These are phyloP conservation scores for Pseudocercospora macadamiae DNA, from an alignment of 2,329 filamentous ascomycete genomes.

Conservation along the genomic window DNA sequence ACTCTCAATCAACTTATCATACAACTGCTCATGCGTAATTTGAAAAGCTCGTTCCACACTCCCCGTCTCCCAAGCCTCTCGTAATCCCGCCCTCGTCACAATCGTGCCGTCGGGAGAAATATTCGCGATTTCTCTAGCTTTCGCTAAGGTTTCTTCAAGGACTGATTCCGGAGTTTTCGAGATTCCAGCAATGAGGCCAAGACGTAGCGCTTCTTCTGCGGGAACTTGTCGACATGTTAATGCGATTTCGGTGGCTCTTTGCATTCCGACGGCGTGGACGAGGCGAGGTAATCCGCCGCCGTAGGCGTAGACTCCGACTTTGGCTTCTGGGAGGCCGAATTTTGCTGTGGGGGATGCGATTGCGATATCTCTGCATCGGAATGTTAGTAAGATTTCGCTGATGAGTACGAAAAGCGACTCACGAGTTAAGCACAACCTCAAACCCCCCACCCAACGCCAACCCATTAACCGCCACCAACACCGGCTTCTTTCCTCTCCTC, in stretches of 20 bases:
- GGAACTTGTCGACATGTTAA: slow-evolving; percentile 51
- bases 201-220: slow-evolving; percentile 48
- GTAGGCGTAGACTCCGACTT: slow-evolving; percentile 55
- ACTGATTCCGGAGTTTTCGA: slow-evolving; percentile 36
- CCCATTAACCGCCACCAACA: slow-evolving; percentile 62
- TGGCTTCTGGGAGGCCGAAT: slow-evolving; percentile 57
- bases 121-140: slow-evolving; percentile 38
- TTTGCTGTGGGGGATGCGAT: slow-evolving; percentile 54
- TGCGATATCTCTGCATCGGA: slow-evolving; percentile 48
- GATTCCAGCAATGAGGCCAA: slow-evolving; percentile 46
- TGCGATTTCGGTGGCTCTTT: slow-evolving; percentile 54
- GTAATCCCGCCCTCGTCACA: slow-evolving; percentile 42
- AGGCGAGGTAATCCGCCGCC: slow-evolving; percentile 56
- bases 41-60: slow-evolving; percentile 45
- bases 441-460: slow-evolving; percentile 60
- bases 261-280: slow-evolving; percentile 53
- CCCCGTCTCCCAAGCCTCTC: slow-evolving; percentile 43
- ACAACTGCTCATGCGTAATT: slow-evolving; percentile 46
- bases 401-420: neutral
- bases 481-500: slow-evolving; percentile 60
- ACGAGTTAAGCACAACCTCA: slow-evolving; percentile 59
- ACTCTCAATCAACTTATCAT: slow-evolving; percentile 42
- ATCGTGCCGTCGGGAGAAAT: slow-evolving; percentile 42
- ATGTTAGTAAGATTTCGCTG: neutral
- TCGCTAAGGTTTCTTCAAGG: slow-evolving; percentile 37